phyloP scores from a whole-genome alignment of 75 land plant genomes.

The Picea sitchensis region DNA sequence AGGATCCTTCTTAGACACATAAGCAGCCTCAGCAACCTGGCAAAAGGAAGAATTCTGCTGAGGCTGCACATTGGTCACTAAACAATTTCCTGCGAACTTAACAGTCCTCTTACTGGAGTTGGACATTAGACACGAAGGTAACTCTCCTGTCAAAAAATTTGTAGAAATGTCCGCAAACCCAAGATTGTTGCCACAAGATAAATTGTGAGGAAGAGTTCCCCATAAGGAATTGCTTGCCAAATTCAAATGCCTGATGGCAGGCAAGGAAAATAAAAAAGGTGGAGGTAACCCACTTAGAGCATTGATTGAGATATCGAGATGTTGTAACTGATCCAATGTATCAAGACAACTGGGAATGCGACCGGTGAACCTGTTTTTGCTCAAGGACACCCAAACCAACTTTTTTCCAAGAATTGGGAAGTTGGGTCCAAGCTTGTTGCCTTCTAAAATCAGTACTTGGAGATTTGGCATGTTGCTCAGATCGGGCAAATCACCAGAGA shows the following conservation, averaged over 20 bases:
- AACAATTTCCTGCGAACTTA: conserved; percentile 58
- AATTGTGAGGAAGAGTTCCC: conserved; percentile 47
- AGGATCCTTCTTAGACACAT: not conserved
- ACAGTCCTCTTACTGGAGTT: conserved; percentile 29
- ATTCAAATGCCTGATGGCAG: conserved; percentile 49
- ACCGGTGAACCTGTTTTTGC: conserved; percentile 48
- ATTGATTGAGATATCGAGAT: conserved; percentile 68
- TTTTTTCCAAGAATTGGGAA: conserved; percentile 53
- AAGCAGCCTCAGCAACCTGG: conserved; percentile 42
- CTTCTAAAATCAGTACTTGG: conserved; percentile 49
- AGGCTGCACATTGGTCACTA: conserved; percentile 27
- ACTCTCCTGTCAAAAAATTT: conserved; percentile 64
- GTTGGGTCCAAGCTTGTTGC: conserved; percentile 57
- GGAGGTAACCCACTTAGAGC: conserved; percentile 54
- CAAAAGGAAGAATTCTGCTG: conserved; percentile 54
- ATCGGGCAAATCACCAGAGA: conserved; percentile 63
- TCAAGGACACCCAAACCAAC: conserved; percentile 27
- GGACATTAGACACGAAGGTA: conserved; percentile 53
- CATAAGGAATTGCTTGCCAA: conserved; percentile 51
- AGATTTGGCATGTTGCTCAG: conserved; percentile 37
- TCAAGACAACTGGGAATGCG: conserved; percentile 42
- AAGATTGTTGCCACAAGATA: conserved; percentile 39
- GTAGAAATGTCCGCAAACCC: conserved; percentile 62
- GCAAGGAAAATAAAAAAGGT: conserved; percentile 52
- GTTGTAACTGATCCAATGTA: conserved; percentile 29